Percentiles rank a stretch among this genome's conserved stretches.
phyloP scores from a whole-genome alignment of 345 rosid genomes.

The Melastoma malabathricum region DNA sequence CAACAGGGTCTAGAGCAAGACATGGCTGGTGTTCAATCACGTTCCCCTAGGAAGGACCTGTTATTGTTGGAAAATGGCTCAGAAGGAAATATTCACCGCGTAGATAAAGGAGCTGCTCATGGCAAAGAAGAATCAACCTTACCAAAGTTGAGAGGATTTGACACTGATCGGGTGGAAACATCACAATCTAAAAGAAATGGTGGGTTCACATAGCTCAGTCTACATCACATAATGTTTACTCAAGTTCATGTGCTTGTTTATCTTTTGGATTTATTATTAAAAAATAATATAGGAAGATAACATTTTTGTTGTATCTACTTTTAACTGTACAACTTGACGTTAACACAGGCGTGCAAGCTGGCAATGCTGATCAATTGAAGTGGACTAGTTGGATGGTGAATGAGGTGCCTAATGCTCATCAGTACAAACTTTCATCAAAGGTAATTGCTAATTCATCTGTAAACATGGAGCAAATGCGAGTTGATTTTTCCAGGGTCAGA shows the following conservation, averaged over 20 bases:
- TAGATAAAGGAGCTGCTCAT: slow-evolving; percentile 22
- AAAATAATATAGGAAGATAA: not conserved
- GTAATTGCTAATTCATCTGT: slow-evolving; percentile 16
- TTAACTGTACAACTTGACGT: slow-evolving; percentile 1
- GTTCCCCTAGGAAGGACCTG: slow-evolving; percentile 16
- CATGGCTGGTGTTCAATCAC: slow-evolving; percentile 18
- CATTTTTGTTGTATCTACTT: not conserved
- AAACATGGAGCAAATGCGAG: slow-evolving; percentile 8
- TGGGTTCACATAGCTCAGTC: no score
- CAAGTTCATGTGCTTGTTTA: no score
- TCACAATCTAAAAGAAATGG: no score
- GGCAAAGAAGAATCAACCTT: not conserved
- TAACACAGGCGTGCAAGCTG: slow-evolving; percentile 36
- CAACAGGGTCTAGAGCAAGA: slow-evolving; percentile 20
- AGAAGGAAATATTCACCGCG: slow-evolving; percentile 12
- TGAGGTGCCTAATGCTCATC: slow-evolving; percentile 17
- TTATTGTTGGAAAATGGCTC: slow-evolving; percentile 11
- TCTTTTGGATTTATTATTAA: no score
- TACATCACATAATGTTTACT: no score
- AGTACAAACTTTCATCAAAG: slow-evolving; percentile 16
- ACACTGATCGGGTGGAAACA: slow-evolving; percentile 16
- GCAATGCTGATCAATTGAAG: slow-evolving; percentile 18
- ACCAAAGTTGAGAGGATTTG: slow-evolving; percentile 20
- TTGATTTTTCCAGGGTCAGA: no score
- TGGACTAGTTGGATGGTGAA: slow-evolving; percentile 21